phyloP scores from a whole-genome alignment of 768 basidiomycete species.

The Neoboletus magnificus region DNA sequence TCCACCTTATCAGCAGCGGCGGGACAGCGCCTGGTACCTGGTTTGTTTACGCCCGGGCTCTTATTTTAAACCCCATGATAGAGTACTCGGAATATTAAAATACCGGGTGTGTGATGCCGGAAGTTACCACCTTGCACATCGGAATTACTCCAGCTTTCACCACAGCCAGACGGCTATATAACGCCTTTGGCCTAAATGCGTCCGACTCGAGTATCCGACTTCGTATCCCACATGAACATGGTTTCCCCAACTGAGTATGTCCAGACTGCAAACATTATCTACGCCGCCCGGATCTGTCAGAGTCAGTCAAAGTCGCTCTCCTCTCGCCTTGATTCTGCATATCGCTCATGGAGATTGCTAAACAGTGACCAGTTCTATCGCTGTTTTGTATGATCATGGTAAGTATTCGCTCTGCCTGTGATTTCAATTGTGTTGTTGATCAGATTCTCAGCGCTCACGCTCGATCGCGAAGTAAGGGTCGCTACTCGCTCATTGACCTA shows the following conservation, averaged over 20 bases:
- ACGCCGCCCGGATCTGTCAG: constrained; percentile 3
- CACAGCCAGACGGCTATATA: too few relatives aligned
- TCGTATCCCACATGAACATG: not conserved
- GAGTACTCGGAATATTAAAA: too few relatives aligned
- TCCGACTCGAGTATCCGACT: too few relatives aligned
- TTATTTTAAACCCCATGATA: too few relatives aligned
- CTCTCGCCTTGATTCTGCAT: not conserved
- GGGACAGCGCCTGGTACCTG: too few relatives aligned
- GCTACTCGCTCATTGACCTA: not conserved
- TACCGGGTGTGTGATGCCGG: too few relatives aligned
- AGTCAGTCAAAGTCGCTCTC: constrained; percentile 3
- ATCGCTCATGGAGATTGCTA: not conserved
- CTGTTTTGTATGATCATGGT: constrained; percentile 23
- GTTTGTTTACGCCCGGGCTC: too few relatives aligned
- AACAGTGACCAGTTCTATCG: constrained; percentile 6
- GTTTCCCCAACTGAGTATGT: not conserved
- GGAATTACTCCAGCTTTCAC: too few relatives aligned
- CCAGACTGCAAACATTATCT: constrained; percentile 1
- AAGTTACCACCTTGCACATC: too few relatives aligned
- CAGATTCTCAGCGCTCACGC: constrained; percentile 6
- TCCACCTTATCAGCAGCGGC: too few relatives aligned
- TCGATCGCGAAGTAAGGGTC: constrained; percentile 15
- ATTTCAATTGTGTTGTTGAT: not conserved
- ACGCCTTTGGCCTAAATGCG: not conserved
- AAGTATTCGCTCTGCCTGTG: not conserved